Evolutionary conservation across 164 flowering plant species (phyloP), one percentile per base, ranked within the genome.

Genomic region (grape (Vitis vinifera)): DNA sequence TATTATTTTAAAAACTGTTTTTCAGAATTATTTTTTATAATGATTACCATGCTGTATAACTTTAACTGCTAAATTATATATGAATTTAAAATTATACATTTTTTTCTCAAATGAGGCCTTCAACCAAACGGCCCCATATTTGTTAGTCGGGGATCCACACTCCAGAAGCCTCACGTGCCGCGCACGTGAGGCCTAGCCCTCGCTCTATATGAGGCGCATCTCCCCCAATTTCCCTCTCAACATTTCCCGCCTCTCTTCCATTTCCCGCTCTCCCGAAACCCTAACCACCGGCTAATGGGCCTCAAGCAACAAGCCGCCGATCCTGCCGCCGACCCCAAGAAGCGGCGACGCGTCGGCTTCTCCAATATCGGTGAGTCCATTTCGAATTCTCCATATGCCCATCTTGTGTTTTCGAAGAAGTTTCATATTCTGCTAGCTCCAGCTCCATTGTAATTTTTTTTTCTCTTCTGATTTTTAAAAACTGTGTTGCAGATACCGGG

Each of bases 311-410:
- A 71, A 12, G 59, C 76, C 59, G 74, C 86, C 63, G 89, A 84
- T 74, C 82, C 67, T 1, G 47, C 51, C 67, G 7, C 84, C 66
- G 96, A 88, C 10, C 77, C 84, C 50, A 89, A 87, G 73, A 91
- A 85, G 67, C 78, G 83, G 53, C 79, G 92, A 44, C 89, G 91
- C 4, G 98, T 89, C 51, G 90, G 84, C 27, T 86, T 91, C 78
- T 65, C 87, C 12, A 27, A 55, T 15, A 62, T 73, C 67, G 94
- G 97, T 90, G 37, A 77, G 74, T 69, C 58, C 11, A 7, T 57
- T 37, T 57, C 15, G 62, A 13, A 14, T 71, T 59, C 11, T n/a
- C 49, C 44, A 37, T 37, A 37, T 37, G 44, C 44, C 0, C 44
- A 37, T 3, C 7, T 37, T 37, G 7, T 4, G 44, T 37, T 37